Conservation (phyloP, 2,329 filamentous ascomycete species). For the Sporothrix mexicana region DNA sequence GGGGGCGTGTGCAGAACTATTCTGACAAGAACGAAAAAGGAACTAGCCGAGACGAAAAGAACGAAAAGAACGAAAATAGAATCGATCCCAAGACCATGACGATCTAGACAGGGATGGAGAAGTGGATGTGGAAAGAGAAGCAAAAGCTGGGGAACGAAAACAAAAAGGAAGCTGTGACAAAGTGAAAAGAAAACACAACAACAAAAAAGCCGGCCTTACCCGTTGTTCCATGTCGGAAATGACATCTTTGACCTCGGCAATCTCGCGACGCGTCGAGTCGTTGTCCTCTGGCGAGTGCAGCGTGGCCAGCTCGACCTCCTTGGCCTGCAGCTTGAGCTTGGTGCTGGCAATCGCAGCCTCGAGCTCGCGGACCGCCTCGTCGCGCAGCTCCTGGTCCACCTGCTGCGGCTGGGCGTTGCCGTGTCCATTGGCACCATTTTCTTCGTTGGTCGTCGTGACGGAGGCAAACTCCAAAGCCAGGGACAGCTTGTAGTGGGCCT, state of each 20-base stretch:
- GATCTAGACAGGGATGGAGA: neutral
- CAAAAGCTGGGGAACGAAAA: neutral
- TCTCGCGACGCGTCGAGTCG: constrained; percentile 64
- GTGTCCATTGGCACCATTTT: neutral
- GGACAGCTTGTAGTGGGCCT: constrained; percentile 96
- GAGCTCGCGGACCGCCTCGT: constrained; percentile 73
- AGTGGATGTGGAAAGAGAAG: too few species aligned
- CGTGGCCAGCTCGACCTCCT: constrained; percentile 69
- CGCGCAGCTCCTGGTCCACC: constrained; percentile 72
- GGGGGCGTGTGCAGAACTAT: constrained; percentile 23
- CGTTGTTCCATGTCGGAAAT: constrained; percentile 79
- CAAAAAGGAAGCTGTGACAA: neutral
- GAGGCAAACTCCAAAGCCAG: constrained; percentile 93
- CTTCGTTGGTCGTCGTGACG: constrained; percentile 61
- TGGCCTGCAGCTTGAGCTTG: constrained; percentile 70
- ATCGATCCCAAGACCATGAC: neutral
- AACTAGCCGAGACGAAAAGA: neutral
- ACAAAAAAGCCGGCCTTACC: constrained; percentile 51
- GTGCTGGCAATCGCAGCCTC: constrained; percentile 76
- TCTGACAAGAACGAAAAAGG: neutral
- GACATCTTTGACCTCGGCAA: constrained; percentile 77
- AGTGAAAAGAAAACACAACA: neutral
- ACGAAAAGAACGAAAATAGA: constrained; percentile 6
- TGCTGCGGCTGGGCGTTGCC: constrained; percentile 53
- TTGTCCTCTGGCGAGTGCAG: constrained; percentile 70